Percentiles rank a stretch among this genome's conserved stretches.
phyloP scores from a whole-genome alignment of 441 rosid genomes.

The Codiaeum variegatum region DNA sequence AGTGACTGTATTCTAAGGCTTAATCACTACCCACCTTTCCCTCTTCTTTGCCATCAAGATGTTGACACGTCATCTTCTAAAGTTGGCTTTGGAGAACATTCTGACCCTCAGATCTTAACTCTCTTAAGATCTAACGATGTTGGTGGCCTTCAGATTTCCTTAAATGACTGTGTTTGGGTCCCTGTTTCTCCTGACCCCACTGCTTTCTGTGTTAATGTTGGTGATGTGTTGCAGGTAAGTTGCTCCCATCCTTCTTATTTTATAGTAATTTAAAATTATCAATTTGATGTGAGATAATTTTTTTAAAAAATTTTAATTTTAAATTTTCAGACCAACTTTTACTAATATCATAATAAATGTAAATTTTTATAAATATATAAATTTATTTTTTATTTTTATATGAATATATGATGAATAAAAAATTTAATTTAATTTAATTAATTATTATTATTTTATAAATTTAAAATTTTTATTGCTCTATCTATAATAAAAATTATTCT shows the following conservation, averaged over 20 bases:
- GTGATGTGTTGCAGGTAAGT: conserved; percentile 79
- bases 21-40: conserved; percentile 64
- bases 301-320: too few relatives aligned
- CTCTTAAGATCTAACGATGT: conserved; percentile 74
- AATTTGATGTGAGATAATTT: too few relatives aligned
- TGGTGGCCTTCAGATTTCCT: conserved; percentile 66
- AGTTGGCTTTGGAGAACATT: conserved; percentile 85
- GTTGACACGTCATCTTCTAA: conserved; percentile 21
- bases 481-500: too few relatives aligned
- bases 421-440: too few relatives aligned
- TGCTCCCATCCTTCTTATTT: not conserved
- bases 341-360: too few relatives aligned
- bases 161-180: conserved; percentile 58
- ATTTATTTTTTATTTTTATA: too few relatives aligned
- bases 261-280: too few relatives aligned
- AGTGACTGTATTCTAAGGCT: conserved; percentile 67
- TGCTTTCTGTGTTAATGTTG: conserved; percentile 81
- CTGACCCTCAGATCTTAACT: conserved; percentile 95
- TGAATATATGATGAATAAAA: too few relatives aligned
- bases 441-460: too few relatives aligned
- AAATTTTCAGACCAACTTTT: too few relatives aligned
- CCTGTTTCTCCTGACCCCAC: conserved; percentile 70
- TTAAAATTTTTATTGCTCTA: too few relatives aligned
- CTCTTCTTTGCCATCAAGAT: conserved; percentile 9
- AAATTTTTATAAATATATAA: too few relatives aligned